Evolutionary conservation across 139 green algal species (phyloP).

Genomic region (Yamagishiella unicocca): DNA sequence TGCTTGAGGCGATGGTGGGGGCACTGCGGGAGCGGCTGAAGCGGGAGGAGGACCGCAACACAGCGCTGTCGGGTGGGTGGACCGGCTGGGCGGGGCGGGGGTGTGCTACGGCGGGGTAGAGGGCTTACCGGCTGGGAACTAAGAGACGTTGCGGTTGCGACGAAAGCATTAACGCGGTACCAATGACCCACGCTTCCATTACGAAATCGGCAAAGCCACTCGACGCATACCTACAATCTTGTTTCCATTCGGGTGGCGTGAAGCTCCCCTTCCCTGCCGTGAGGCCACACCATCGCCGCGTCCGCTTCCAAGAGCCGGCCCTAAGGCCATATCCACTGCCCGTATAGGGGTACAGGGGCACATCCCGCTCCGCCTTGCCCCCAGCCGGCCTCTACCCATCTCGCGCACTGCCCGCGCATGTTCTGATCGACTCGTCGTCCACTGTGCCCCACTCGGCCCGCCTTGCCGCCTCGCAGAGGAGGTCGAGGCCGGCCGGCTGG

Average conservation of each 20-base stretch:
- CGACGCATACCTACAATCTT: neutral
- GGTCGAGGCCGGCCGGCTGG: slow-evolving; percentile 36
- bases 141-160: too few species aligned
- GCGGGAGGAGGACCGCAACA: slow-evolving; percentile 48
- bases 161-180: too few species aligned
- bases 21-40: slow-evolving; percentile 44
- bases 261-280: too few species aligned
- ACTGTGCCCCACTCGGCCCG: neutral
- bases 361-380: neutral
- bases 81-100: neutral
- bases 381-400: neutral
- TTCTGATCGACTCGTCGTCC: neutral
- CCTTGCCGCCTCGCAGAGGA: slow-evolving; percentile 13
- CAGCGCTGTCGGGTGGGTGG: slow-evolving; percentile 21
- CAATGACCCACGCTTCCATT: neutral
- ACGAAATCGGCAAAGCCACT: neutral
- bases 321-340: too few species aligned
- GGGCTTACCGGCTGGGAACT: too few species aligned
- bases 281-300: too few species aligned
- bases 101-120: neutral
- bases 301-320: too few species aligned
- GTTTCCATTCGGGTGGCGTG: neutral
- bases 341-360: too few species aligned
- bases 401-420: neutral
- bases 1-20: slow-evolving; percentile 57